Evolutionary conservation across 352 stramenopile genomes (phyloP).

Genomic region (Phytophthora quininea): DNA sequence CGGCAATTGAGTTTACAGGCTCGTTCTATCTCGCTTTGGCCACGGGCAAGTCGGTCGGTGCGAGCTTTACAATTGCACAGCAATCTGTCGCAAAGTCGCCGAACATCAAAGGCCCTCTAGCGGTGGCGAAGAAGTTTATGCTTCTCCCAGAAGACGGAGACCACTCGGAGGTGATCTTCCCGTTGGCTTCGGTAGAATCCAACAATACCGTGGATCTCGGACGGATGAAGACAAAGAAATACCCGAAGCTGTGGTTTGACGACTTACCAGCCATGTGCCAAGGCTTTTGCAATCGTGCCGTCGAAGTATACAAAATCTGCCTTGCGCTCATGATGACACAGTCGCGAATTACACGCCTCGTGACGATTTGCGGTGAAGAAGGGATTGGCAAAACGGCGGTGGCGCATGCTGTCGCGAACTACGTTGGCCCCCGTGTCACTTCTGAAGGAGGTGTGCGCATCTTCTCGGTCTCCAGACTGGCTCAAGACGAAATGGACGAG

Average conservation of each 20-base stretch:
- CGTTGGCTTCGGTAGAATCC: slow-evolving; percentile 57
- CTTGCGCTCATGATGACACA: slow-evolving; percentile 79
- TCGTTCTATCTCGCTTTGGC: slow-evolving; percentile 83
- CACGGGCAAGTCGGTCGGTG: slow-evolving; percentile 71
- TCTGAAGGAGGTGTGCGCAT: slow-evolving; percentile 72
- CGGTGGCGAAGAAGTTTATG: slow-evolving; percentile 80
- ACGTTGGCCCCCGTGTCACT: slow-evolving; percentile 79
- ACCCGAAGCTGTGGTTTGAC: slow-evolving; percentile 82
- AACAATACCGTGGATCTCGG: slow-evolving; percentile 50
- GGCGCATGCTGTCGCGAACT: slow-evolving; percentile 75
- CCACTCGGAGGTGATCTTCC: slow-evolving; percentile 85
- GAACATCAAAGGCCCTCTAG: slow-evolving; percentile 73
- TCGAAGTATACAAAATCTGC: slow-evolving; percentile 87
- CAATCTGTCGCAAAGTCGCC: slow-evolving; percentile 78
- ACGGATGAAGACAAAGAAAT: slow-evolving; percentile 58
- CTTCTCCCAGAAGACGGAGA: slow-evolving; percentile 76
- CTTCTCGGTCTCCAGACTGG: slow-evolving; percentile 67
- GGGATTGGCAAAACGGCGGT: slow-evolving; percentile 81
- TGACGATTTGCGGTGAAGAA: slow-evolving; percentile 77
- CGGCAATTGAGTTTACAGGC: slow-evolving; percentile 85
- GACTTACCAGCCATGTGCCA: slow-evolving; percentile 79
- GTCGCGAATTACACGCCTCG: slow-evolving; percentile 74
- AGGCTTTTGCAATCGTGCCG: slow-evolving; percentile 78
- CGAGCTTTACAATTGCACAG: slow-evolving; percentile 78
- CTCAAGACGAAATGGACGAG: slow-evolving; percentile 62